These are phyloP conservation scores for Bauhinia variegata DNA, from an alignment of 306 rosid genomes.

Conservation along the genomic window DNA sequence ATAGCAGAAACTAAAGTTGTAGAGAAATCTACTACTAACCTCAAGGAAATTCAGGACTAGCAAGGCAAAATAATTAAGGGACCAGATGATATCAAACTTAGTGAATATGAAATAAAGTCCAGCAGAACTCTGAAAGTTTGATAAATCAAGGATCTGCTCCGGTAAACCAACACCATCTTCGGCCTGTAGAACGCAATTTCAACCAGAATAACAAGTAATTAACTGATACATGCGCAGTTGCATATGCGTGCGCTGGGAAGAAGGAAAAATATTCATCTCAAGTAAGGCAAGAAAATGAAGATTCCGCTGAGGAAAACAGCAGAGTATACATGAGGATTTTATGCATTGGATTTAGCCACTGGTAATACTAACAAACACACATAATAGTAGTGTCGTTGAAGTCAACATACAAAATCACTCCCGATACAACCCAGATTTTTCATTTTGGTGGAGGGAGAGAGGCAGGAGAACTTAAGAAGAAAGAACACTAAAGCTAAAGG, in stretches of 20 bases:
- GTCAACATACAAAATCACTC: not conserved
- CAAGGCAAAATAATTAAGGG: conserved; percentile 72
- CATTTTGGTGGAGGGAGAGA: no score
- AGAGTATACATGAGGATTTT: no score
- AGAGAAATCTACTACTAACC: no score
- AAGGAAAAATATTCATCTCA: conserved; percentile 8
- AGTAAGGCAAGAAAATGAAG: not conserved
- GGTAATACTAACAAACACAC: no score
- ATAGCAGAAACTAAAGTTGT: no score
- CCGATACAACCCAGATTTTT: no score
- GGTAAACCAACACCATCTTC: conserved; percentile 95
- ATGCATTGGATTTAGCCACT: no score
- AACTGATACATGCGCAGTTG: conserved; percentile 10
- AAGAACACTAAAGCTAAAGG: no score
- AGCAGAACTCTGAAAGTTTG: conserved; percentile 69
- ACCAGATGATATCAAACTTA: conserved; percentile 60
- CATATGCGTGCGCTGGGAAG: not conserved
- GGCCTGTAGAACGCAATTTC: conserved; percentile 66
- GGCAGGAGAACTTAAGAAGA: no score
- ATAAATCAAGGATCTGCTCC: conserved; percentile 76
- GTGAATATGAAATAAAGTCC: conserved; percentile 66
- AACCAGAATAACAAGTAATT: conserved; percentile 36
- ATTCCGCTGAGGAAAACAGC: not conserved
- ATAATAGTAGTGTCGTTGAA: no score
- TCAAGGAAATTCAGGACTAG: conserved; percentile 81